Conservation (phyloP, 1,139 yeast species). For the Candida mesenterica region DNA sequence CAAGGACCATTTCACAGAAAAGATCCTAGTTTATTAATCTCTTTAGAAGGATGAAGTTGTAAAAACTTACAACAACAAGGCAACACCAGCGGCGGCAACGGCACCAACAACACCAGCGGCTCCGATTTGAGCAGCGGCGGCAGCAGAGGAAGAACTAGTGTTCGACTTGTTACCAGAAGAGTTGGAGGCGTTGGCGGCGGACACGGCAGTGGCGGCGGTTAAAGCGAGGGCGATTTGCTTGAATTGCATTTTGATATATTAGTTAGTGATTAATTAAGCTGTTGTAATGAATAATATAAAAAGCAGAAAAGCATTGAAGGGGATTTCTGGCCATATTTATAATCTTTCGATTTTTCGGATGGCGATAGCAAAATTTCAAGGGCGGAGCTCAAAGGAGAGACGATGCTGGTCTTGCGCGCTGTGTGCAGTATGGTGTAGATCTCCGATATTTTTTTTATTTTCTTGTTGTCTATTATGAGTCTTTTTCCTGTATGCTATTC, state of each 20-base stretch:
- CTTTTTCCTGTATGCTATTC: too few species aligned
- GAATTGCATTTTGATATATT: conserved; percentile 42
- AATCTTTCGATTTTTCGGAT: too few species aligned
- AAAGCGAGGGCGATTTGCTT: conserved; percentile 44
- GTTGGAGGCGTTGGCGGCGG: conserved; percentile 42
- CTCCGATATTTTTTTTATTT: too few species aligned
- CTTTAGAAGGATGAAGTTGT: not conserved
- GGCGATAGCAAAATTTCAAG: too few species aligned
- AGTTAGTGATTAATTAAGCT: conserved; percentile 3
- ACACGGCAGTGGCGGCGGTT: conserved; percentile 45
- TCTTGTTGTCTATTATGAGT: too few species aligned
- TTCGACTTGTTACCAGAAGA: conserved; percentile 17
- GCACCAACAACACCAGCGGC: conserved; percentile 46
- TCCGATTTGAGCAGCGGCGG: conserved; percentile 25
- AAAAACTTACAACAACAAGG: conserved; percentile 44
- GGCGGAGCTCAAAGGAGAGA: too few species aligned
- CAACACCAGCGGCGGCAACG: conserved; percentile 47
- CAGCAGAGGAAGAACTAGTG: conserved; percentile 21
- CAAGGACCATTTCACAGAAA: not conserved
- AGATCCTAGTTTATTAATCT: too few species aligned
- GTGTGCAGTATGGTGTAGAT: too few species aligned
- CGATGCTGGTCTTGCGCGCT: too few species aligned
- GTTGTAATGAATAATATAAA: conserved; percentile 5
- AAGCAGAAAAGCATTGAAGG: not conserved
- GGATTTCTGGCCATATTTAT: conserved; percentile 4